Evolutionary conservation across 495 filamentous ascomycete species (phyloP).

Genomic region (Aspergillus ellipticus): DNA sequence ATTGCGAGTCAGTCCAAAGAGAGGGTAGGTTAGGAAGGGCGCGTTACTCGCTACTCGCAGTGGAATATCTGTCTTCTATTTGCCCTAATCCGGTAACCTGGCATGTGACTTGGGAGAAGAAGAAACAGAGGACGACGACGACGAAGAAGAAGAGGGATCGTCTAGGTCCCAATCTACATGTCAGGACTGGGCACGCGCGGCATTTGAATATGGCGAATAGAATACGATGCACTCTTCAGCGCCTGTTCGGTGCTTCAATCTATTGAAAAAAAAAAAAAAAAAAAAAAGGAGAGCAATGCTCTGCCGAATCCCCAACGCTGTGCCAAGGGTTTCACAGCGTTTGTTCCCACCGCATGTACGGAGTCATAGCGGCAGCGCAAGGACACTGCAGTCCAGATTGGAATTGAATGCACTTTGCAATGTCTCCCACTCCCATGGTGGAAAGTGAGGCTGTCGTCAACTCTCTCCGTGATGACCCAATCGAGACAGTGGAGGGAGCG

Average conservation of each 20-base stretch:
- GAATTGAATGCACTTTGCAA: background rate
- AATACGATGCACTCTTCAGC: no score
- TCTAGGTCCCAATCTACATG: background rate
- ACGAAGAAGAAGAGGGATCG: background rate
- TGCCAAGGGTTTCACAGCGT: background rate
- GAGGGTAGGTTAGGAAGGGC: background rate
- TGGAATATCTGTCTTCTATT: background rate
- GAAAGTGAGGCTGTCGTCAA: slow-evolving; percentile 4
- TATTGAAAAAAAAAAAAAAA: background rate
- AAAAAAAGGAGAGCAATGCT: background rate
- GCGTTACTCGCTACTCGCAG: background rate
- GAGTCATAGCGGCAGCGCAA: background rate
- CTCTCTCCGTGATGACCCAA: background rate
- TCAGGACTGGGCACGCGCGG: no score
- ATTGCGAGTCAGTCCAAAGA: no score
- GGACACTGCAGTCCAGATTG: background rate
- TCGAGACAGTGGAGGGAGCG: background rate
- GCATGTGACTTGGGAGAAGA: background rate
- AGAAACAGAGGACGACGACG: no score
- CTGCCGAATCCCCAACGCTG: background rate
- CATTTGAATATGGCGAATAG: no score
- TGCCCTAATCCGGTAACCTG: background rate
- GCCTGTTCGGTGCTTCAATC: background rate
- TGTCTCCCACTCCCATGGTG: no score
- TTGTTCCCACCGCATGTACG: background rate